Evolutionary conservation across 176 grass and related monocot species (phyloP), one percentile per base, ranked within the genome.

Genomic region (Raddia guianensis): DNA sequence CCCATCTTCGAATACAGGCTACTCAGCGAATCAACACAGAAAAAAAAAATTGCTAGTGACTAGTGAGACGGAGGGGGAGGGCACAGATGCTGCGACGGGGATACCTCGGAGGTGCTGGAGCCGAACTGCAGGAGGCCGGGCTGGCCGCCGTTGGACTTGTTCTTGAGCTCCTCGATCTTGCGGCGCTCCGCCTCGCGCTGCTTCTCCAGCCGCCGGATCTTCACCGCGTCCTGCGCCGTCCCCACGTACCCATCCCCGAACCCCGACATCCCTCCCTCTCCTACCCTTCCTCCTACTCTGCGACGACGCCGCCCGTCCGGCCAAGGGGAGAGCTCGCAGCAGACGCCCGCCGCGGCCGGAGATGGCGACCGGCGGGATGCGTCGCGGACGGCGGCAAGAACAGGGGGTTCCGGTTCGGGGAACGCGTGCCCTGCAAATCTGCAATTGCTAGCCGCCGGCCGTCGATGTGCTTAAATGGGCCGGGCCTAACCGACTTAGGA

Each of bases 151-250:
- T 88, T 62, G 74, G 89, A 93, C 77, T 98, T 98, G 86, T 66
- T 92, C 86, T 94, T 94, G 68, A 97, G 86, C 80, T 98, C 92
- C 78, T 98, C 89, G 73, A 98, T 92, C 90, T 94, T 98, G 21
- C 95, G 90, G 60, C 90, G 90, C 90, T 98, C 95, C 21, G 92
- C 90, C 86, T 99, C 96, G 13, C 92, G 86, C 89, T 99, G 96
- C 86, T 99, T 99, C 96, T 99, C 84, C 66, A 99, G 72, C 68
- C 96, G 90, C 88, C 96, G 96, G 80, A 99, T 99, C 92, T 91
- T 93, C 82, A 98, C 91, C 21, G 88, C 87, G 44, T 98, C 95
- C 65, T 94, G 95, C 68, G 92, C 89, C 50, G 95, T 98, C 62
- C 95, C 95, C 53, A 98, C 95, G 46, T 98, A 98, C 32, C 95